Conservation (phyloP, 306 rosid species). For the Comarum palustre region DNA sequence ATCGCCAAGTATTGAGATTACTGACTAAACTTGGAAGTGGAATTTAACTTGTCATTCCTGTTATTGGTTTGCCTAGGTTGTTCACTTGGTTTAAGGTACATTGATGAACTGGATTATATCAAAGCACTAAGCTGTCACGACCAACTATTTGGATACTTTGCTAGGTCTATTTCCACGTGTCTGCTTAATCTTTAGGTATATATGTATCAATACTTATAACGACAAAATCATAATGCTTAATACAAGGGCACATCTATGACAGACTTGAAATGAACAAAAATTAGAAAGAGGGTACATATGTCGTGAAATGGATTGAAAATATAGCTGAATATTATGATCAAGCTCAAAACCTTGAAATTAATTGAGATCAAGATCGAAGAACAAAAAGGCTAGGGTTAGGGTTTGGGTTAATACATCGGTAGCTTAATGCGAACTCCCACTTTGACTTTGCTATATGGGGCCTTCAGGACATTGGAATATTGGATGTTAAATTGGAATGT, state of each 20-base stretch:
- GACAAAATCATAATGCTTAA: background rate
- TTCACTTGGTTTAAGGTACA: background rate
- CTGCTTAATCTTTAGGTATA: too few species aligned
- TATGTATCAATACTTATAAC: too few species aligned
- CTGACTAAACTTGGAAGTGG: background rate
- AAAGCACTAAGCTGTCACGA: background rate
- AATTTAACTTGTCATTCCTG: conserved; percentile 8
- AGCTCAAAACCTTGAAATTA: background rate
- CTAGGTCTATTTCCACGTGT: background rate
- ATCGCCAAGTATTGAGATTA: background rate
- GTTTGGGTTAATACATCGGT: background rate
- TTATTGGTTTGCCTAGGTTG: background rate
- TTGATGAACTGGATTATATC: background rate
- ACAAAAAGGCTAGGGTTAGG: background rate
- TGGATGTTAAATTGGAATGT: conserved; percentile 20
- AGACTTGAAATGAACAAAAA: too few species aligned
- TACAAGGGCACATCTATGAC: too few species aligned
- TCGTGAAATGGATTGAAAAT: background rate
- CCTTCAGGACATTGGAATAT: conserved; percentile 10
- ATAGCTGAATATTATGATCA: background rate
- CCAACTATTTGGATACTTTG: background rate
- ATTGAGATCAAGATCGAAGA: background rate
- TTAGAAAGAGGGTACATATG: background rate
- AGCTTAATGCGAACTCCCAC: conserved; percentile 37
- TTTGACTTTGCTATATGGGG: conserved; percentile 36